A percentile compares a stretch with the other conserved stretches of the same genome.
Conservation (phyloP, 768 basidiomycete genomes). For the Boletus edulis region DNA sequence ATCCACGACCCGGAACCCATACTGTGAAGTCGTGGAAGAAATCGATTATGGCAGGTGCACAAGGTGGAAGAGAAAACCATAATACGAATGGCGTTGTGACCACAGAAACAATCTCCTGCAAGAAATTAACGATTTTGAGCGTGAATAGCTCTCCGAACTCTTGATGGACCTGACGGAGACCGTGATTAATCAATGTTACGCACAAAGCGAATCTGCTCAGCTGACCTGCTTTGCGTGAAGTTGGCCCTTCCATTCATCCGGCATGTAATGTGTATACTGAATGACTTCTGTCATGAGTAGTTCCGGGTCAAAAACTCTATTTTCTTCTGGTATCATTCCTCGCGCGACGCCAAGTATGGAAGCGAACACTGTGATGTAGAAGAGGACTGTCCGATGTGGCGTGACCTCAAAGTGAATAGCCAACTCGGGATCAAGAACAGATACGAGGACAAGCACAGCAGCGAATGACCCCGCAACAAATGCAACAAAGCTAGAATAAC, state of each 20-base stretch:
- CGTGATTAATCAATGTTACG: background rate
- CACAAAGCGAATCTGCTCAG: background rate
- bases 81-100: conserved; percentile 92
- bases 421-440: conserved; percentile 90
- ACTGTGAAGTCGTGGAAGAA: conserved; percentile 99
- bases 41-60: conserved; percentile 89
- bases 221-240: conserved; percentile 85
- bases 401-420: conserved; percentile 95
- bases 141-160: conserved; percentile 91
- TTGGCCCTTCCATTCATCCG: conserved; percentile 84
- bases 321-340: conserved; percentile 96
- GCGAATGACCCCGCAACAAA: conserved; percentile 97
- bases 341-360: conserved; percentile 85
- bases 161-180: conserved; percentile 65
- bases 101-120: conserved; percentile 86
- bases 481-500: conserved; percentile 75
- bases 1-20: conserved; percentile 94
- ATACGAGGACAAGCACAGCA: conserved; percentile 89
- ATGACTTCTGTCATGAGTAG: conserved; percentile 90
- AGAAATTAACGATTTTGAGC: conserved; percentile 88
- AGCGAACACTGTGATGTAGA: conserved; percentile 89
- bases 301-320: conserved; percentile 92
- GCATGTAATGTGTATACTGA: conserved; percentile 94
- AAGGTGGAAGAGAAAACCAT: conserved; percentile 87
- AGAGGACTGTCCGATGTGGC: conserved; percentile 86